Conservation (phyloP, 306 rosid genomes). For the Canavalia gladiata region DNA sequence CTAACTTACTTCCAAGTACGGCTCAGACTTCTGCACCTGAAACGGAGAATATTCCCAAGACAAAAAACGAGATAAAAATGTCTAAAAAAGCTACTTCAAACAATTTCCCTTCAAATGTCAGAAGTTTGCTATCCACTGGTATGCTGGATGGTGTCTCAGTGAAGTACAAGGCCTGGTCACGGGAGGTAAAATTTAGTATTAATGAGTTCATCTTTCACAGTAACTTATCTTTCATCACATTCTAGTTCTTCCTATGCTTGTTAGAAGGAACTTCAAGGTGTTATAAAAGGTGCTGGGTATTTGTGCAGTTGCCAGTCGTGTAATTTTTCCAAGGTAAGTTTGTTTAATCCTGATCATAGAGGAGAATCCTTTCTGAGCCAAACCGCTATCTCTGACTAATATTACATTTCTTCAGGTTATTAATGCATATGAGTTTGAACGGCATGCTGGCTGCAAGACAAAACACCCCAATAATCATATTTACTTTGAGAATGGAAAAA, state of each 20-base stretch:
- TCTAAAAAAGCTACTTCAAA: constrained; percentile 69
- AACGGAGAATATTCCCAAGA: constrained; percentile 54
- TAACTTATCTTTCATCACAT: constrained; percentile 61
- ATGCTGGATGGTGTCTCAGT: constrained; percentile 93
- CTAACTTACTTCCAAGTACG: constrained; percentile 46
- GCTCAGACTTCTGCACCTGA: constrained; percentile 49
- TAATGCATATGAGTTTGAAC: constrained; percentile 86
- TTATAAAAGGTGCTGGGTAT: constrained; percentile 82
- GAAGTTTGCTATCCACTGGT: constrained; percentile 85
- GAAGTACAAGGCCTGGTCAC: constrained; percentile 81
- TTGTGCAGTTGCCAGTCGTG: constrained; percentile 75
- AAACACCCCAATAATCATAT: constrained; percentile 89
- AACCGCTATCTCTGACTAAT: constrained; percentile 30
- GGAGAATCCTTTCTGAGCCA: constrained; percentile 36
- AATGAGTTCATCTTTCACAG: constrained; percentile 56
- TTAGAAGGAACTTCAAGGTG: constrained; percentile 80
- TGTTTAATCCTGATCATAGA: constrained; percentile 6
- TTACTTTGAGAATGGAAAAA: constrained; percentile 86
- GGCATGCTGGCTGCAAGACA: constrained; percentile 87
- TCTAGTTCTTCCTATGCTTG: constrained; percentile 61
- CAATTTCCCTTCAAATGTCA: constrained; percentile 83
- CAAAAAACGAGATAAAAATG: constrained; percentile 64
- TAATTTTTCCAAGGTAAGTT: constrained; percentile 73
- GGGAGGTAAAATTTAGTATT: constrained; percentile 74
- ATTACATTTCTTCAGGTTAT: constrained; percentile 60